Percentiles rank a stretch among this genome's conserved stretches.
phyloP scores from a whole-genome alignment of 768 basidiomycete species.

The Boletellus sp. region DNA sequence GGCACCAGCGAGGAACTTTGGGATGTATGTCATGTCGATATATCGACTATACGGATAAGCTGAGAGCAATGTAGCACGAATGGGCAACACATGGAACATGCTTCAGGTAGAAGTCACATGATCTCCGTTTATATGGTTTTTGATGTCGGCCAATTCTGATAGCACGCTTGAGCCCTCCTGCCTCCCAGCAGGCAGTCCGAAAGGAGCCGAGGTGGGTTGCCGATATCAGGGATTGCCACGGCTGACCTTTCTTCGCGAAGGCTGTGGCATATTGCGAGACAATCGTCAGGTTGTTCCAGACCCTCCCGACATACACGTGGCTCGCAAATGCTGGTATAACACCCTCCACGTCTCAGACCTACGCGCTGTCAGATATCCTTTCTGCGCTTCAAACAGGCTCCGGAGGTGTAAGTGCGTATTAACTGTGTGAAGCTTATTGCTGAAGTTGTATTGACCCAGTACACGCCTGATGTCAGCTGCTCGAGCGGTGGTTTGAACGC shows the following conservation, averaged over 20 bases:
- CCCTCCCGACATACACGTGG: constrained; percentile 72
- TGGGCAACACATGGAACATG: constrained; percentile 68
- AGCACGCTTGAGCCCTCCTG: constrained; percentile 61
- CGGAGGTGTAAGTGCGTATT: constrained; percentile 37
- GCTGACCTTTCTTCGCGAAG: constrained; percentile 29
- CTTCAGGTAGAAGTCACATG: constrained; percentile 23
- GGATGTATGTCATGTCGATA: constrained; percentile 44
- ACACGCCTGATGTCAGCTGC: constrained; percentile 50
- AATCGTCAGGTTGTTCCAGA: constrained; percentile 58
- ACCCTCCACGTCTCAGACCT: constrained; percentile 56
- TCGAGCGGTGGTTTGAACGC: constrained; percentile 33
- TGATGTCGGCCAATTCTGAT: constrained; percentile 7
- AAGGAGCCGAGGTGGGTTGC: constrained; percentile 52
- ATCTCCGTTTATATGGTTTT: not conserved
- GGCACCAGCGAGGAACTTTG: constrained; percentile 63
- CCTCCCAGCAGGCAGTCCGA: constrained; percentile 54
- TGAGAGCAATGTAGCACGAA: constrained; percentile 49
- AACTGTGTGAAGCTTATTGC: not conserved
- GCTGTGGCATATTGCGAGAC: constrained; percentile 64
- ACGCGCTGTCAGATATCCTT: constrained; percentile 51
- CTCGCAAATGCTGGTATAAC: constrained; percentile 69
- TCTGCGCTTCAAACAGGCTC: constrained; percentile 53
- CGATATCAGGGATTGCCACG: not conserved
- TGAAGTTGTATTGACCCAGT: constrained; percentile 27
- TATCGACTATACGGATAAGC: not conserved